Evolutionary conservation across 495 filamentous ascomycete genomes (phyloP).

Genomic region (Penicillium lividum): DNA sequence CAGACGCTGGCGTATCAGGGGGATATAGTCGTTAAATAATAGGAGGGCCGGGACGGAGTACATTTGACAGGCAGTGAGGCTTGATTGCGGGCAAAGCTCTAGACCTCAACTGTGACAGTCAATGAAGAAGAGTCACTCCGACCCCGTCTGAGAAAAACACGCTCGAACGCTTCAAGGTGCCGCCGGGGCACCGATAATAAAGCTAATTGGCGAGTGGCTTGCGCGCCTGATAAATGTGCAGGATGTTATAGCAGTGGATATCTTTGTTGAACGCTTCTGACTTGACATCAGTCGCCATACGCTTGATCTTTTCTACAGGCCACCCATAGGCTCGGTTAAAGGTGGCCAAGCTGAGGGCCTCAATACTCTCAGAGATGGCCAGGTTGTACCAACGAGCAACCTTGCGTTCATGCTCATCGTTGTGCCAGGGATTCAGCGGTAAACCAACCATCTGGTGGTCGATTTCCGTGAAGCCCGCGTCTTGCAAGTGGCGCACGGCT

Average conservation of each 20-base stretch:
- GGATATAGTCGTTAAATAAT: neutral
- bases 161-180: neutral
- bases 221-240: conserved; percentile 57
- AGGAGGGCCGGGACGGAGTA: neutral
- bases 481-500: conserved; percentile 62
- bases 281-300: conserved; percentile 62
- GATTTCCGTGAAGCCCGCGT: conserved; percentile 82
- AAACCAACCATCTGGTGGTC: conserved; percentile 70
- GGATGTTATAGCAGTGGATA: conserved; percentile 70
- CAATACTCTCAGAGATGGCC: conserved; percentile 68
- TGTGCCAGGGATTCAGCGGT: conserved; percentile 78
- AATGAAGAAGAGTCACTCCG: neutral
- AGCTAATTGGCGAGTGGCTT: conserved; percentile 32
- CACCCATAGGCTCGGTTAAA: conserved; percentile 67
- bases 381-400: conserved; percentile 86
- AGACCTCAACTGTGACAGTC: neutral
- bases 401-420: conserved; percentile 65
- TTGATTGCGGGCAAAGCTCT: neutral
- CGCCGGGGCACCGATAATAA: neutral
- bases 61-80: neutral
- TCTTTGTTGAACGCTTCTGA: conserved; percentile 68
- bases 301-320: conserved; percentile 63
- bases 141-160: neutral
- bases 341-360: conserved; percentile 72
- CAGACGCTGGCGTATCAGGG: neutral